Evolutionary conservation across 148 eudicot genomes (phyloP).

Genomic region (Fagopyrum homotropicum): DNA sequence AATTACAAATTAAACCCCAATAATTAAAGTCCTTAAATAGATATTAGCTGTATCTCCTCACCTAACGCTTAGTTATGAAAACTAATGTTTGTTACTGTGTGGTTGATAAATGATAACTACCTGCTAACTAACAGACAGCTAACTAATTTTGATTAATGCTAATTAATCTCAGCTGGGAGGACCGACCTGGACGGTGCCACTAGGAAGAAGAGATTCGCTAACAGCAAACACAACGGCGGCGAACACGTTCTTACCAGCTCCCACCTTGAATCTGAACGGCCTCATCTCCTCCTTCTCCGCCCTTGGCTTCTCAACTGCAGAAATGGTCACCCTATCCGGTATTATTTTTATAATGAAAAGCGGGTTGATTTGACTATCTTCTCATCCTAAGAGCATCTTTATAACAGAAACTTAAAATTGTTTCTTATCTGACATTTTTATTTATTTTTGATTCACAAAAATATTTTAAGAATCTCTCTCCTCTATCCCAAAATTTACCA

Average conservation of each 20-base stretch:
- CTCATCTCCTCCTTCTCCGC: slow-evolving; percentile 34
- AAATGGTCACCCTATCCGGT: slow-evolving; percentile 52
- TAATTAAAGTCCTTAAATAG: background rate
- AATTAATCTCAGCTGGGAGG: slow-evolving; percentile 33
- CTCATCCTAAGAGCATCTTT: no score
- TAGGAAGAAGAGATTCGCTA: slow-evolving; percentile 38
- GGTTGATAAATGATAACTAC: background rate
- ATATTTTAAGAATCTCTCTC: no score
- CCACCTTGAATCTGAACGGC: slow-evolving; percentile 26
- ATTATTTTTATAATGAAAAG: background rate
- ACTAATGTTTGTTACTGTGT: background rate
- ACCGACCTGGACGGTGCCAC: slow-evolving; percentile 35
- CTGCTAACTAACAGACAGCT: background rate
- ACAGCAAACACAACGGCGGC: slow-evolving; percentile 27
- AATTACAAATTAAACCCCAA: background rate
- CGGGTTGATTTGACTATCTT: no score
- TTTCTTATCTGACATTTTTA: no score
- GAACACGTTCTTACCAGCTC: slow-evolving; percentile 30
- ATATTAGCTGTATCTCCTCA: no score
- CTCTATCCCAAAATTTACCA: no score
- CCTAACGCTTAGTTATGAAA: no score
- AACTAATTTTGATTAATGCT: background rate
- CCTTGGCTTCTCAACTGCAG: slow-evolving; percentile 34
- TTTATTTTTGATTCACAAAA: no score
- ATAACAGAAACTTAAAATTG: no score